phyloP scores from a whole-genome alignment of 192 early-diverging fungal genomes.

The Coemansia sp. region DNA sequence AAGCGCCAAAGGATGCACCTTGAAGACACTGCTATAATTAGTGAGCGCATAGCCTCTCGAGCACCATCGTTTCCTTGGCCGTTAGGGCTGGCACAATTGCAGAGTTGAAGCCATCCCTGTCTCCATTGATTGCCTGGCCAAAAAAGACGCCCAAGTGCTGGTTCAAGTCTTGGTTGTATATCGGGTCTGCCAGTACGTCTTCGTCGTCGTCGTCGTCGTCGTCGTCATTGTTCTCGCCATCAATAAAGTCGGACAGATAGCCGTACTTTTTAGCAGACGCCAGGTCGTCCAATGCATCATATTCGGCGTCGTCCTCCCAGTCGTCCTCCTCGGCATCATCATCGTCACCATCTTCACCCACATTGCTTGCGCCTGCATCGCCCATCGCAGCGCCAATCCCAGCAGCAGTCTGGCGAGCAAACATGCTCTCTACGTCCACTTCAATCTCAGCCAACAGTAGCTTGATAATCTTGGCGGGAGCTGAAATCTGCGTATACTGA shows the following conservation, averaged over 20 bases:
- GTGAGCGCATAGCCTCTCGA: slow-evolving; percentile 10
- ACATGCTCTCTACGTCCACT: slow-evolving; percentile 59
- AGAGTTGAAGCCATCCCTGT: slow-evolving; percentile 12
- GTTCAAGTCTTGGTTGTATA: slow-evolving; percentile 48
- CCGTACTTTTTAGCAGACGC: slow-evolving; percentile 16
- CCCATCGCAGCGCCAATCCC: slow-evolving; percentile 52
- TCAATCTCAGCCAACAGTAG: slow-evolving; percentile 77
- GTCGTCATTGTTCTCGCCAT: slow-evolving; percentile 15
- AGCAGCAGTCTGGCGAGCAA: slow-evolving; percentile 54
- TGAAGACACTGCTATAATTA: not conserved
- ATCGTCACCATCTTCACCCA: slow-evolving; percentile 50
- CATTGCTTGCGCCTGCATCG: slow-evolving; percentile 22
- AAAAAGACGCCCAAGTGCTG: slow-evolving; percentile 32
- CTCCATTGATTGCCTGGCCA: slow-evolving; percentile 9
- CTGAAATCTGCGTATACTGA: slow-evolving; percentile 71
- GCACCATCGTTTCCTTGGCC: slow-evolving; percentile 7
- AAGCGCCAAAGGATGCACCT: not conserved
- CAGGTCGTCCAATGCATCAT: slow-evolving; percentile 3
- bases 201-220: slow-evolving; percentile 39
- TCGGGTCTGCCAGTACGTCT: slow-evolving; percentile 36
- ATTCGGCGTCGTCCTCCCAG: slow-evolving; percentile 56
- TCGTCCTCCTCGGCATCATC: slow-evolving; percentile 47
- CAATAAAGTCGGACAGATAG: slow-evolving; percentile 22
- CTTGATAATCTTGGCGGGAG: slow-evolving; percentile 81
- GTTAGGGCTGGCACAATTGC: slow-evolving; percentile 31